Percentiles rank a stretch among this genome's conserved stretches.
Conservation (phyloP, 2,329 filamentous ascomycete genomes). For the Microcera coccophila region DNA sequence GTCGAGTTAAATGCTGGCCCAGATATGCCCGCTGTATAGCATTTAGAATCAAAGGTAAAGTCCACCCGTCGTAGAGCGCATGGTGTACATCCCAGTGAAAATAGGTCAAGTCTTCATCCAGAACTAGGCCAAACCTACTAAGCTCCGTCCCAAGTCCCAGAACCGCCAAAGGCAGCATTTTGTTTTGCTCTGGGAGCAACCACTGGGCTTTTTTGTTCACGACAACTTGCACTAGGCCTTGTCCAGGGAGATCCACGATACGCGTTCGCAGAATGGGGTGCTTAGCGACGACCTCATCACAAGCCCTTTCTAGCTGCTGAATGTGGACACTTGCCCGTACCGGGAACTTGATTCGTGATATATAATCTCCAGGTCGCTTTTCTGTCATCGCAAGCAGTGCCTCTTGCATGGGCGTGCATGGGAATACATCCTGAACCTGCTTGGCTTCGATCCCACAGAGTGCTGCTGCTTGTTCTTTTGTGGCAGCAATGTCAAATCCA, state of each 20-base stretch:
- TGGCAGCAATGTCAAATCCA: no score
- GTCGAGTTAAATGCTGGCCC: background rate
- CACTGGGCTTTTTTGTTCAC: conserved; percentile 35
- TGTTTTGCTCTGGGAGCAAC: conserved; percentile 25
- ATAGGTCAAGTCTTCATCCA: no score
- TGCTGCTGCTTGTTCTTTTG: no score
- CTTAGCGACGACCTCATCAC: conserved; percentile 4
- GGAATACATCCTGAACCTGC: background rate
- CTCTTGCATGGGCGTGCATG: background rate
- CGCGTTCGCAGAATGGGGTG: conserved; percentile 42
- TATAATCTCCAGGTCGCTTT: conserved; percentile 15
- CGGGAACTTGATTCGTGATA: conserved; percentile 10
- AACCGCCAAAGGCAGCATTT: conserved; percentile 34
- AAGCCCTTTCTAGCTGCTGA: conserved; percentile 9
- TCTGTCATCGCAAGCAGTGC: conserved; percentile 16
- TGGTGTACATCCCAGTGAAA: conserved; percentile 27
- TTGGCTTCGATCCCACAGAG: no score
- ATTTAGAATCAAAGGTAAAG: conserved; percentile 8
- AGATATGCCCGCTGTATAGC: conserved; percentile 7
- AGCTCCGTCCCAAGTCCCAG: conserved; percentile 39
- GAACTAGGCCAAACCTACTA: conserved; percentile 38
- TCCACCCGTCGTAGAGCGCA: conserved; percentile 27
- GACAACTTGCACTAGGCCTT: conserved; percentile 44
- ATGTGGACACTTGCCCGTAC: conserved; percentile 5
- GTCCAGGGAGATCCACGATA: conserved; percentile 39